These are phyloP conservation scores for Thelephora ganbajun DNA, from an alignment of 768 basidiomycete species.

Conservation along the genomic window DNA sequence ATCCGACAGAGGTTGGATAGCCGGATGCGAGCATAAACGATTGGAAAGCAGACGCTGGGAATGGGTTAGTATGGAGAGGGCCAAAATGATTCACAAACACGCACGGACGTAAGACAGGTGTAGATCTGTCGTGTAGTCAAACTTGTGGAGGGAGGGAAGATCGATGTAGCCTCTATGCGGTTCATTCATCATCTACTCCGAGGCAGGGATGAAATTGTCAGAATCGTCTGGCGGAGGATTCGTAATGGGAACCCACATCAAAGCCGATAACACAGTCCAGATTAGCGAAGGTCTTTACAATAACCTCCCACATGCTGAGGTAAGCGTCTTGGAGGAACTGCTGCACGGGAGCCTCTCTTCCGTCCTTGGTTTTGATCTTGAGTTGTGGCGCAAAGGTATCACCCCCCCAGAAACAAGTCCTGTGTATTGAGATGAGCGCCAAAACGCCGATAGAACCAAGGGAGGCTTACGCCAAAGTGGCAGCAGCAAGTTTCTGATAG, in stretches of 20 bases:
- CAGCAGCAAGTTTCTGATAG: slow-evolving; percentile 84
- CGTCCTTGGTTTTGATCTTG: slow-evolving; percentile 30
- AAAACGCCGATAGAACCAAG: background rate
- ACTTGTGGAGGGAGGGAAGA: slow-evolving; percentile 65
- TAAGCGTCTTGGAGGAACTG: slow-evolving; percentile 73
- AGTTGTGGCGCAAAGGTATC: slow-evolving; percentile 75
- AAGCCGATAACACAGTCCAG: slow-evolving; percentile 79
- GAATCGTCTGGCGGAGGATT: background rate
- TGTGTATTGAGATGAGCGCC: slow-evolving; percentile 15
- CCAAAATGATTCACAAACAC: slow-evolving; percentile 16
- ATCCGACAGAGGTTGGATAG: slow-evolving; percentile 61
- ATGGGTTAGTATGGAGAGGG: background rate
- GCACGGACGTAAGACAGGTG: slow-evolving; percentile 69
- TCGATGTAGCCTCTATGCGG: slow-evolving; percentile 89
- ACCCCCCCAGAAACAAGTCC: slow-evolving; percentile 91
- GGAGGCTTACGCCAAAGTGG: slow-evolving; percentile 74
- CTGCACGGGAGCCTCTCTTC: slow-evolving; percentile 53
- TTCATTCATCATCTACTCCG: slow-evolving; percentile 75
- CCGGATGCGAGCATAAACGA: slow-evolving; percentile 92
- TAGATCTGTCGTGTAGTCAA: slow-evolving; percentile 91
- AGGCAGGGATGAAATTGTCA: background rate
- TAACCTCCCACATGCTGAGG: slow-evolving; percentile 56
- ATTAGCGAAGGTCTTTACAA: slow-evolving; percentile 57
- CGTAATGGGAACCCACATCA: slow-evolving; percentile 39
- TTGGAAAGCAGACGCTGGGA: slow-evolving; percentile 64